Evolutionary conservation across 1,284 basidiomycete species (phyloP), one percentile per base, ranked within the genome.

Genomic region (Somion occarium): DNA sequence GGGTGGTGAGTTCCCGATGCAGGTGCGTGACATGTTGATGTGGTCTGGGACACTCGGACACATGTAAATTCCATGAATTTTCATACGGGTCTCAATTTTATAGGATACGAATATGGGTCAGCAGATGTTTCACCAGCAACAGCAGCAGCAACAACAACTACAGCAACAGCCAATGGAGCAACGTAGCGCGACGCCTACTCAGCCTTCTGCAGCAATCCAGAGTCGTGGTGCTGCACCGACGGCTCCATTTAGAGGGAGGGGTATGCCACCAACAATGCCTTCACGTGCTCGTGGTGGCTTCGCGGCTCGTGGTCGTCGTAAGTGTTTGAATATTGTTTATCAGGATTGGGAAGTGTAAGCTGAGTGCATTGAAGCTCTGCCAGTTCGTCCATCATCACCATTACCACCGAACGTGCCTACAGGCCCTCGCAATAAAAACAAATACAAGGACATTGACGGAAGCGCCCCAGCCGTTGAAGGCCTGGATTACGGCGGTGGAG

Each of bases 391-490:
- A 15, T 83, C 87, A 3, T 90, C 88, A 0, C 88, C 88, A 23
- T 74, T 91, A 1, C 89, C 89, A 2, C 87, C 89, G 15, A 83
- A 83, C 56, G 88, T 92, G 20, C 89, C 89, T 0, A 92, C 89
- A 0, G 90, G 90, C 1, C 89, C 89, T 9, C 76, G 89, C 42
- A 91, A 90, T 64, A 85, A 88, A 64, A 90, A 89, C 64, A 89
- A 89, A 64, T 91, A 92, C 71, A 91, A 91, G 69, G 89, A 92
- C 65, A 78, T 89, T 34, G 87, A 90, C 61, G 81, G 80, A 12
- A 88, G 87, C 61, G 85, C 84, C 1, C 82, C 85, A 52, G 85
- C 86, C 38, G 85, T 88, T 5, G 88, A 91, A 59, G 88, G 88
- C n/a, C 68, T 92, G 61, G 90, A 92, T 63, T 92, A 91, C 58